Conservation (phyloP, 352 stramenopile species). For the Phytophthora hybrid region DNA sequence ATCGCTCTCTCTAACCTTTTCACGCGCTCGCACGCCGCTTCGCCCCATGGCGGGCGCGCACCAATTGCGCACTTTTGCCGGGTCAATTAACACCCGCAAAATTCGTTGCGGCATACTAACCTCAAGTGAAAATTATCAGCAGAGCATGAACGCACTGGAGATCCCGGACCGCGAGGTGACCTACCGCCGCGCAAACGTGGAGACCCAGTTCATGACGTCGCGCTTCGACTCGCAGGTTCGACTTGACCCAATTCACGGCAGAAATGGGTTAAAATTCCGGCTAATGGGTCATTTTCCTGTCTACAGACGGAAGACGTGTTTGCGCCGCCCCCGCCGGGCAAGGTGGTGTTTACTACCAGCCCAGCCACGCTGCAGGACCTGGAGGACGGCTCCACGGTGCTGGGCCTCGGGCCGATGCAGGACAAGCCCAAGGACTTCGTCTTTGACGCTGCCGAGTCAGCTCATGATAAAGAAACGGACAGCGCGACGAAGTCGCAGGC, state of each 20-base stretch:
- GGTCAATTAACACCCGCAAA: conserved; percentile 16
- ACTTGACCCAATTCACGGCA: too few species aligned
- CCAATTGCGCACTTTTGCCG: conserved; percentile 8
- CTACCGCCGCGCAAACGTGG: conserved; percentile 67
- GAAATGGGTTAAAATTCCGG: too few species aligned
- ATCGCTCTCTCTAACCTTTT: not conserved
- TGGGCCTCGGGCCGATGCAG: conserved; percentile 17
- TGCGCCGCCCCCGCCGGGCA: conserved; percentile 30
- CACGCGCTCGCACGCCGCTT: not conserved
- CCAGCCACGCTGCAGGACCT: conserved; percentile 49
- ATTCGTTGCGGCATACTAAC: conserved; percentile 22
- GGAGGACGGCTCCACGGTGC: conserved; percentile 38
- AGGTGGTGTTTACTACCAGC: conserved; percentile 47
- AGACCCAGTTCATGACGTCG: conserved; percentile 64
- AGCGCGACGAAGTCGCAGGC: conserved; percentile 23
- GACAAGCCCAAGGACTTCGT: conserved; percentile 41
- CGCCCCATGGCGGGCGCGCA: not conserved
- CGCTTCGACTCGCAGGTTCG: conserved; percentile 67
- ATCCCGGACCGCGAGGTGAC: conserved; percentile 64
- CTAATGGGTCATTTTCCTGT: conserved; percentile 17
- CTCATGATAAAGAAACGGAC: conserved; percentile 3
- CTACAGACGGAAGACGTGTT: conserved; percentile 43
- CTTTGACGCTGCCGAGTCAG: conserved; percentile 21
- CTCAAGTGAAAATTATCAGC: conserved; percentile 33
- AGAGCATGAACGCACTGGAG: conserved; percentile 55